Percentiles rank a stretch among this genome's conserved stretches.
These are phyloP conservation scores for Wickerhamiella bombiphila DNA, from an alignment of 805 yeast species.

Conservation along the genomic window DNA sequence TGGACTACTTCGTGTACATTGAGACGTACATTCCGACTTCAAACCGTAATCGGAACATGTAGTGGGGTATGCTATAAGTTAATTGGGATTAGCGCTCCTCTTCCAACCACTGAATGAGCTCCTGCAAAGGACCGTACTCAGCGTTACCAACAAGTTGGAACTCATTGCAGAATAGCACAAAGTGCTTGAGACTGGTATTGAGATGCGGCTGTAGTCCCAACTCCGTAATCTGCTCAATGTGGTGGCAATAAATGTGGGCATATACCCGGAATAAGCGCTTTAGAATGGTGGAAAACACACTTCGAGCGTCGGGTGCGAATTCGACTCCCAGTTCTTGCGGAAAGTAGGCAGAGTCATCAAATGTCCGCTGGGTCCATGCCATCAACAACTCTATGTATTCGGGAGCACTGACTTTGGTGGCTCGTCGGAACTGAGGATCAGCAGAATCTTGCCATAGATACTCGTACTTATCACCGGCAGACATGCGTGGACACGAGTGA, in stretches of 20 bases:
- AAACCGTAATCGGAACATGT: not conserved
- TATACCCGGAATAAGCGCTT: constrained; percentile 86
- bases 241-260: constrained; percentile 96
- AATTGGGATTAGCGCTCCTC: constrained; percentile 21
- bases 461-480: constrained; percentile 93
- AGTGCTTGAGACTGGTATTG: constrained; percentile 89
- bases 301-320: constrained; percentile 71
- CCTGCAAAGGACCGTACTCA: constrained; percentile 87
- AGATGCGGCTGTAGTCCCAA: constrained; percentile 83
- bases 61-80: not conserved
- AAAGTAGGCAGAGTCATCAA: constrained; percentile 80
- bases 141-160: constrained; percentile 60
- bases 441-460: constrained; percentile 80
- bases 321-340: constrained; percentile 88
- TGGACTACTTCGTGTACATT: no score
- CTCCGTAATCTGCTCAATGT: constrained; percentile 87
- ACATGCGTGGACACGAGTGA: constrained; percentile 88
- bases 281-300: constrained; percentile 70
- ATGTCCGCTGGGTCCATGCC: constrained; percentile 88
- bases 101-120: constrained; percentile 58
- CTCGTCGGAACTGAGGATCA: constrained; percentile 42
- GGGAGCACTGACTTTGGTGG: constrained; percentile 84
- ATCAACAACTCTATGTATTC: constrained; percentile 85
- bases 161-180: constrained; percentile 73
- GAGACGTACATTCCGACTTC: no score